phyloP scores from a whole-genome alignment of 169 alveolate species.

The Theileria luwenshuni region DNA sequence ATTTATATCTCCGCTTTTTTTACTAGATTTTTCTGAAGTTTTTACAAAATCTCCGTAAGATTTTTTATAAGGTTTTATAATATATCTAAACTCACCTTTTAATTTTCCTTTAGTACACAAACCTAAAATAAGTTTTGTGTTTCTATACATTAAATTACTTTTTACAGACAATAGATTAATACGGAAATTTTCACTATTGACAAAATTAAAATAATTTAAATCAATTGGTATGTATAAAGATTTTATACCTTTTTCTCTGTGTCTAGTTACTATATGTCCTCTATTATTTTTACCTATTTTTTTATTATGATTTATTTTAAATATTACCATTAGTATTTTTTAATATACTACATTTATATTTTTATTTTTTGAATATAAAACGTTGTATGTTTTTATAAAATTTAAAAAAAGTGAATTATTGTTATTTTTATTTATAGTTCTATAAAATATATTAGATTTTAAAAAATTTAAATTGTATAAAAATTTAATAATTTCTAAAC shows the following conservation, averaged over 20 bases:
- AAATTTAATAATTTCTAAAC: constrained; percentile 35
- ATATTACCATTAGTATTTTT: constrained; percentile 21
- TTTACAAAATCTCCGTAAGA: constrained; percentile 29
- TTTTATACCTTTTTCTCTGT: constrained; percentile 18
- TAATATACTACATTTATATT: constrained; percentile 27
- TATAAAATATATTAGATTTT: no score
- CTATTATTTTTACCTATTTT: constrained; percentile 41
- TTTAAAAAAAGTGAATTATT: constrained; percentile 16
- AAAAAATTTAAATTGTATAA: constrained; percentile 3
- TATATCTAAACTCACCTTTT: constrained; percentile 16
- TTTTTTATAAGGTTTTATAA: constrained; percentile 32
- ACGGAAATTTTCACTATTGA: not conserved
- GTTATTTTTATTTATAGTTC: not conserved
- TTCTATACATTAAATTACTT: constrained; percentile 20
- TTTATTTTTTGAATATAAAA: constrained; percentile 19
- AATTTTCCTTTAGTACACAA: constrained; percentile 6
- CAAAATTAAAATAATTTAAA: constrained; percentile 33
- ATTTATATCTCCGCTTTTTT: constrained; percentile 42
- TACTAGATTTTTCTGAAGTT: constrained; percentile 36
- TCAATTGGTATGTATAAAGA: constrained; percentile 28
- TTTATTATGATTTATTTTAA: constrained; percentile 28
- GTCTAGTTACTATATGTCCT: constrained; percentile 36
- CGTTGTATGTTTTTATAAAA: constrained; percentile 1
- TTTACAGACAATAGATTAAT: constrained; percentile 11
- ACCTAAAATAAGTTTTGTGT: constrained; percentile 35